Percentiles rank a stretch among this genome's conserved stretches.
phyloP scores from a whole-genome alignment of 2,329 filamentous ascomycete genomes.

The Zymoseptoria crescenta region DNA sequence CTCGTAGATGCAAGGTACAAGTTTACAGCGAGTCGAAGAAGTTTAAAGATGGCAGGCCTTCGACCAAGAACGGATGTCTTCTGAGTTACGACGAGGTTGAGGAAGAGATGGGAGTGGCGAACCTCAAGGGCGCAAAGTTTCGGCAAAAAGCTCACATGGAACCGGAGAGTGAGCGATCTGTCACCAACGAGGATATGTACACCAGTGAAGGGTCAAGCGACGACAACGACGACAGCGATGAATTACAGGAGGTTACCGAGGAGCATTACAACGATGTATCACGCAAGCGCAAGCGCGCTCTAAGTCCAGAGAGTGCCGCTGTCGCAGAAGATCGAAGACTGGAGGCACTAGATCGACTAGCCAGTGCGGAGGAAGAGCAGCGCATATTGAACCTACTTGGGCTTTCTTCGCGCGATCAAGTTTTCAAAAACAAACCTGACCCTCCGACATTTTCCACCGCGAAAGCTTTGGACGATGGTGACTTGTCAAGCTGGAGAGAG shows the following conservation, averaged over 20 bases:
- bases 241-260: background rate
- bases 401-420: conserved; percentile 16
- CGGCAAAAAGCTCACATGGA: background rate
- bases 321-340: conserved; percentile 37
- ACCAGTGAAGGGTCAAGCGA: background rate
- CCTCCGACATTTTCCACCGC: conserved; percentile 8
- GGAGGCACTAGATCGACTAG: conserved; percentile 41
- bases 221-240: background rate
- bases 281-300: conserved; percentile 14
- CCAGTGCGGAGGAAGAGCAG: conserved; percentile 39
- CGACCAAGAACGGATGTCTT: conserved; percentile 19
- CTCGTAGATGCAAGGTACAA: conserved; percentile 46
- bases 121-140: background rate
- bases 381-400: conserved; percentile 39
- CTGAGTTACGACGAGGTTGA: conserved; percentile 38
- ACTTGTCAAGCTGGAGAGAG: conserved; percentile 40
- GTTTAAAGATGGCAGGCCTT: conserved; percentile 21
- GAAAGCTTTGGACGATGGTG: conserved; percentile 20
- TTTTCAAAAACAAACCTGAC: conserved; percentile 25
- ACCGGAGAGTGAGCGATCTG: conserved; percentile 1
- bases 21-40: conserved; percentile 35
- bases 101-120: conserved; percentile 27
- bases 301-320: conserved; percentile 10
- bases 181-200: background rate
- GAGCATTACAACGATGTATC: conserved; percentile 1